Conservation (phyloP, 2,329 filamentous ascomycete genomes). For the Delphinella strobiligena region DNA sequence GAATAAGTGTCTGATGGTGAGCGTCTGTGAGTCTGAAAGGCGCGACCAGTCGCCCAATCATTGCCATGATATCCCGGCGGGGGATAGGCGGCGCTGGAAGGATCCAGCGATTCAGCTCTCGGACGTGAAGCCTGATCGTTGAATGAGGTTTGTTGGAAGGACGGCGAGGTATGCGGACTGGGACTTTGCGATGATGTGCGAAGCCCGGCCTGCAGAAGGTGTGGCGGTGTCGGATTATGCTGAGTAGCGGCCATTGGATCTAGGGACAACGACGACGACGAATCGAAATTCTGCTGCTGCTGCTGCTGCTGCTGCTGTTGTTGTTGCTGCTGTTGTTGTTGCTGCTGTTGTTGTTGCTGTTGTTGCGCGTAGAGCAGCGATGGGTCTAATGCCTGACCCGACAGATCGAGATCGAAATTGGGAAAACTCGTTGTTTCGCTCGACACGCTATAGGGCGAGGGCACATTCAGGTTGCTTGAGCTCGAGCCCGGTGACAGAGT, state of each 20-base stretch:
- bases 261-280: slow-evolving; percentile 29
- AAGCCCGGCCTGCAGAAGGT: slow-evolving; percentile 42
- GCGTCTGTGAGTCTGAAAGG: slow-evolving; percentile 71
- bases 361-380: slow-evolving; percentile 44
- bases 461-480: slow-evolving; percentile 19
- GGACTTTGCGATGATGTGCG: slow-evolving; percentile 40
- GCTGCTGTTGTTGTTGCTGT: slow-evolving; percentile 28
- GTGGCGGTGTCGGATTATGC: slow-evolving; percentile 42
- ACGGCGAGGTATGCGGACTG: slow-evolving; percentile 41
- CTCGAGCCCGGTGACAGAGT: slow-evolving; percentile 23
- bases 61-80: slow-evolving; percentile 27
- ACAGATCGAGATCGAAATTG: slow-evolving; percentile 37
- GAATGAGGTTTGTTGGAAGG: slow-evolving; percentile 39
- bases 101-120: slow-evolving; percentile 44
- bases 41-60: slow-evolving; percentile 47
- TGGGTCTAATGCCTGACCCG: slow-evolving; percentile 48
- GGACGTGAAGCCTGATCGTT: slow-evolving; percentile 45
- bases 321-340: slow-evolving; percentile 22
- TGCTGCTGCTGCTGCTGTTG: slow-evolving; percentile 24
- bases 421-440: slow-evolving; percentile 41
- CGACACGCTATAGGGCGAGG: slow-evolving; percentile 12
- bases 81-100: slow-evolving; percentile 46
- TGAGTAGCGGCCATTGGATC: slow-evolving; percentile 38
- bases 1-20: slow-evolving; percentile 77
- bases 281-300: slow-evolving; percentile 32